These are phyloP conservation scores for Globisporangium abappressorium DNA, from an alignment of 352 stramenopile species.

Conservation along the genomic window DNA sequence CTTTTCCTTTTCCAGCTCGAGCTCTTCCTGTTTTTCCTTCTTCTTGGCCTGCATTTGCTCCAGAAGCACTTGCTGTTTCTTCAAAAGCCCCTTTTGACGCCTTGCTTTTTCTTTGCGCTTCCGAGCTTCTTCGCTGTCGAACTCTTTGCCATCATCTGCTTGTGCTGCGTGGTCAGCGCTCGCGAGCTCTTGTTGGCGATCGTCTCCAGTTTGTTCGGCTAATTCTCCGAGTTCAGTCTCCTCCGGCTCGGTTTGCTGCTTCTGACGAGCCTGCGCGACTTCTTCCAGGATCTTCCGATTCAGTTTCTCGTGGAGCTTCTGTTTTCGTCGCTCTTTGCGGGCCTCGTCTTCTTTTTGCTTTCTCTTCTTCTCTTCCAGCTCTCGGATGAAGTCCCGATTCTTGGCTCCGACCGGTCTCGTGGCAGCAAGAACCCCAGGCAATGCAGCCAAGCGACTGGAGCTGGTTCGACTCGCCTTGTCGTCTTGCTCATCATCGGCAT, in stretches of 20 bases:
- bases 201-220: neutral
- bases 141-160: constrained; percentile 21
- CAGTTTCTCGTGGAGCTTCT: constrained; percentile 61
- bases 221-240: constrained; percentile 17
- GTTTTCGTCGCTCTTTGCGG: constrained; percentile 42
- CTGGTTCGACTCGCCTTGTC: constrained; percentile 13
- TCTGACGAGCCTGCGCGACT: constrained; percentile 32
- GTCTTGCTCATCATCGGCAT: constrained; percentile 26
- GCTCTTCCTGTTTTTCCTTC: constrained; percentile 44
- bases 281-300: constrained; percentile 51
- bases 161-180: neutral
- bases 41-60: constrained; percentile 52
- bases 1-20: constrained; percentile 43
- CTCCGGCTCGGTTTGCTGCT: constrained; percentile 22
- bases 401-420: constrained; percentile 31
- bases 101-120: constrained; percentile 36
- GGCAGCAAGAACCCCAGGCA: constrained; percentile 14
- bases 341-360: constrained; percentile 55
- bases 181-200: constrained; percentile 9
- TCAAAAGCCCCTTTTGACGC: constrained; percentile 46
- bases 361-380: constrained; percentile 69
- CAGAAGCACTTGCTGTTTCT: constrained; percentile 58
- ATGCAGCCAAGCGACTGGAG: constrained; percentile 17
- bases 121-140: constrained; percentile 17
- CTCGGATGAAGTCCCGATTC: constrained; percentile 66